Percentiles rank a stretch among this genome's conserved stretches.
Conservation (phyloP, 179 eudicot genomes). For the Vitellaria paradoxa region DNA sequence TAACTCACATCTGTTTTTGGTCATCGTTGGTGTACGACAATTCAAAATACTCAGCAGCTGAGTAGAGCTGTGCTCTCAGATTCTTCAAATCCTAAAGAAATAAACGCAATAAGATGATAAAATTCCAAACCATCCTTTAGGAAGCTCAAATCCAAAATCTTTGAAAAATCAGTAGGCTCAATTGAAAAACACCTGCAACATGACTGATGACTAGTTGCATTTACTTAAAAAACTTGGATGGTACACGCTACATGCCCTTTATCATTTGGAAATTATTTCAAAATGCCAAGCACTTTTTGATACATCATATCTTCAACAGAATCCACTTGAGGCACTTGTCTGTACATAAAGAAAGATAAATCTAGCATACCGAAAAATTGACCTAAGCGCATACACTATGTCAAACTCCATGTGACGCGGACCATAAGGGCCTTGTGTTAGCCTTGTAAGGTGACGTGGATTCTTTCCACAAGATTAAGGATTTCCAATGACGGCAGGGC, state of each 20-base stretch:
- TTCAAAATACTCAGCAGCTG: constrained; percentile 96
- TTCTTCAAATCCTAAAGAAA: constrained; percentile 76
- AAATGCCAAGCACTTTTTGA: background rate
- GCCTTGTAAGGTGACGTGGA: too few relatives aligned
- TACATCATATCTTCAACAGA: background rate
- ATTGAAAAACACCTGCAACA: background rate
- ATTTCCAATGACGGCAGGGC: too few relatives aligned
- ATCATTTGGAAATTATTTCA: background rate
- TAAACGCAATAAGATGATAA: constrained; percentile 8
- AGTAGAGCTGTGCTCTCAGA: constrained; percentile 74
- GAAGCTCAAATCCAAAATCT: background rate
- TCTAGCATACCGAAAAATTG: background rate
- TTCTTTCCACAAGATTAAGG: too few relatives aligned
- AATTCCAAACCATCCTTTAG: background rate
- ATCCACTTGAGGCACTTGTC: background rate
- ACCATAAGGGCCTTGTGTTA: too few relatives aligned
- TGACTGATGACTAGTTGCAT: background rate
- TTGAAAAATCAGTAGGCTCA: background rate
- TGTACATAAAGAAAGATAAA: background rate
- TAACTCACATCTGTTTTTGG: constrained; percentile 78
- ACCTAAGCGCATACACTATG: too few relatives aligned
- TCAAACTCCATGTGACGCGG: too few relatives aligned
- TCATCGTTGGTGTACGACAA: constrained; percentile 72
- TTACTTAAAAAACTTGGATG: background rate
- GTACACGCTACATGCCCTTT: background rate